phyloP scores from a whole-genome alignment of 2,329 filamentous ascomycete genomes.

The Penicillium sp. region DNA sequence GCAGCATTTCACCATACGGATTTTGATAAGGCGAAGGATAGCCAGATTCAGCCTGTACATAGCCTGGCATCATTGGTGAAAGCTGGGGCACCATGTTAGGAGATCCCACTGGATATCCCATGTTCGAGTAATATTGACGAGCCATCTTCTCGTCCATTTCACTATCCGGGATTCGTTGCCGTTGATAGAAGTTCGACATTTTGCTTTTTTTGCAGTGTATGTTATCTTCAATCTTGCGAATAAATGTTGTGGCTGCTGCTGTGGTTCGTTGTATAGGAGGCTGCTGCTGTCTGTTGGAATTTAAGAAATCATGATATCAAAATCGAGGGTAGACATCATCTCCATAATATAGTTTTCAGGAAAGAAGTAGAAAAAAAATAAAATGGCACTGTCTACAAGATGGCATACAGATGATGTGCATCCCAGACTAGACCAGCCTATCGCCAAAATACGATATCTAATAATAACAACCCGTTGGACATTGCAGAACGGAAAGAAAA shows the following conservation, averaged over 20 bases:
- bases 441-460: not conserved
- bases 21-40: not conserved
- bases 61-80: not conserved
- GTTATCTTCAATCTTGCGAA: not conserved
- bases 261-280: not conserved
- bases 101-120: conserved; percentile 1
- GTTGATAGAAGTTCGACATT: not conserved
- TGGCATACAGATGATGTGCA: not conserved
- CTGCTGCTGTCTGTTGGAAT: not conserved
- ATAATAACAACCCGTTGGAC: not conserved
- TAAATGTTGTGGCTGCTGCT: not conserved
- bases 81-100: not conserved
- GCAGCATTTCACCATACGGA: not conserved
- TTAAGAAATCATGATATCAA: not conserved
- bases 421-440: not conserved
- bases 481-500: not conserved
- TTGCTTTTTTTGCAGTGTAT: not conserved
- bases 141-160: not conserved
- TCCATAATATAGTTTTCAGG: not conserved
- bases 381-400: not conserved
- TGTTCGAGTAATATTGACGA: not conserved
- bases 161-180: not conserved
- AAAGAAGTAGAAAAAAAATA: not conserved
- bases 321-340: not conserved
- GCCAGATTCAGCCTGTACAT: not conserved